Evolutionary conservation across 805 yeast species (phyloP).

Genomic region (Jamesozyma rosinii): DNA sequence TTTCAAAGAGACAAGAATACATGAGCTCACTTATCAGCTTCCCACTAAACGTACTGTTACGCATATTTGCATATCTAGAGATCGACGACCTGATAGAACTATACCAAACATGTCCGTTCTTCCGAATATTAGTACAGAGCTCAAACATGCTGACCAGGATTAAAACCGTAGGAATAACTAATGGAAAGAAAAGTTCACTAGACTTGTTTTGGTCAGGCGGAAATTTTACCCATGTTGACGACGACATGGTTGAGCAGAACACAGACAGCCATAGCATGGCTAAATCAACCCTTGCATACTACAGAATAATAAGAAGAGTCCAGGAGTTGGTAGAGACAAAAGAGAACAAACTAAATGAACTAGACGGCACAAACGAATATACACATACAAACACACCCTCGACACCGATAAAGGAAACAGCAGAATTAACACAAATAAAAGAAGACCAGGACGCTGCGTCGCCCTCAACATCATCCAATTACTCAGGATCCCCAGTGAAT

Average conservation of each 20-base stretch:
- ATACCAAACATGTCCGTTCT: slow-evolving; percentile 9
- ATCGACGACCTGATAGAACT: slow-evolving; percentile 12
- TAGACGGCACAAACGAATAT: not conserved
- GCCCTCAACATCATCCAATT: slow-evolving; percentile 16
- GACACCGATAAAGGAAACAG: not conserved
- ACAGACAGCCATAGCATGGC: not conserved
- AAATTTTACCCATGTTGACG: not conserved
- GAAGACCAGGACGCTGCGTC: not conserved
- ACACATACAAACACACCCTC: not conserved
- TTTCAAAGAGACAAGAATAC: not conserved
- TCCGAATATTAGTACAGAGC: slow-evolving; percentile 21
- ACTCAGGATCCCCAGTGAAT: slow-evolving; percentile 19
- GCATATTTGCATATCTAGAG: slow-evolving; percentile 17
- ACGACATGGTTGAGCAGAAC: not conserved
- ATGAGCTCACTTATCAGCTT: slow-evolving; percentile 12
- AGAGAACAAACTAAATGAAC: not conserved
- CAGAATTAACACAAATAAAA: not conserved
- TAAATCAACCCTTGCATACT: slow-evolving; percentile 10
- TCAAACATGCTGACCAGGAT: not conserved
- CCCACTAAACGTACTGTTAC: slow-evolving; percentile 21
- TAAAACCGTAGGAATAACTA: not conserved
- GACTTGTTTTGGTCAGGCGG: not conserved
- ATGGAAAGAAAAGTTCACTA: not conserved
- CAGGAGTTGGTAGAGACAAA: slow-evolving; percentile 7
- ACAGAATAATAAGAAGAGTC: slow-evolving; percentile 15